Percentiles rank a stretch among this genome's conserved stretches.
Evolutionary conservation across 129 eudicot genomes (phyloP).

Genomic region (Helichrysum umbraculigerum): DNA sequence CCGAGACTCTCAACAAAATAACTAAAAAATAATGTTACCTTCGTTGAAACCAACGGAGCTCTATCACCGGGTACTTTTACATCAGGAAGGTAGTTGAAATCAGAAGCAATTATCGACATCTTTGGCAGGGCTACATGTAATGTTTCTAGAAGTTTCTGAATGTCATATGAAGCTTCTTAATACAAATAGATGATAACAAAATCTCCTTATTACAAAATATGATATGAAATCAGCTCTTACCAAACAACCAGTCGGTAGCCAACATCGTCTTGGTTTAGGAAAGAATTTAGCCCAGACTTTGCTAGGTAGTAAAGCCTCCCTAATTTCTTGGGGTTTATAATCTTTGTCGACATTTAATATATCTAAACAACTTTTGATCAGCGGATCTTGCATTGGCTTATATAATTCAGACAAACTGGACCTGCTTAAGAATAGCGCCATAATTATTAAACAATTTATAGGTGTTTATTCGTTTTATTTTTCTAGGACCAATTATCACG

Average conservation of each 20-base stretch:
- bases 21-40: constrained; percentile 47
- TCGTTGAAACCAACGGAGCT: constrained; percentile 89
- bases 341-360: constrained; percentile 60
- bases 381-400: constrained; percentile 77
- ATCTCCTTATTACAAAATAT: background rate
- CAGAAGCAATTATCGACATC: constrained; percentile 96
- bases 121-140: constrained; percentile 89
- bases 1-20: background rate
- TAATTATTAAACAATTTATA: constrained; percentile 1
- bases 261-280: constrained; percentile 79
- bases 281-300: constrained; percentile 68
- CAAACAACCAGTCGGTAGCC: constrained; percentile 98
- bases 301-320: constrained; percentile 40
- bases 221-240: constrained; percentile 31
- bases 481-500: constrained; percentile 2
- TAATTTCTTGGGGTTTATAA: constrained; percentile 41
- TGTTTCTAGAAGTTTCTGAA: constrained; percentile 82
- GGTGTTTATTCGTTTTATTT: background rate
- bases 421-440: constrained; percentile 40
- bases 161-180: constrained; percentile 4
- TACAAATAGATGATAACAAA: constrained; percentile 19
- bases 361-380: constrained; percentile 67
- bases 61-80: constrained; percentile 86
- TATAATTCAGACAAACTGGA: constrained; percentile 64
- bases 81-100: constrained; percentile 96